Base-by-base conservation (phyloP, 1,139 yeast genomes). In the Candida albicans region DNA sequence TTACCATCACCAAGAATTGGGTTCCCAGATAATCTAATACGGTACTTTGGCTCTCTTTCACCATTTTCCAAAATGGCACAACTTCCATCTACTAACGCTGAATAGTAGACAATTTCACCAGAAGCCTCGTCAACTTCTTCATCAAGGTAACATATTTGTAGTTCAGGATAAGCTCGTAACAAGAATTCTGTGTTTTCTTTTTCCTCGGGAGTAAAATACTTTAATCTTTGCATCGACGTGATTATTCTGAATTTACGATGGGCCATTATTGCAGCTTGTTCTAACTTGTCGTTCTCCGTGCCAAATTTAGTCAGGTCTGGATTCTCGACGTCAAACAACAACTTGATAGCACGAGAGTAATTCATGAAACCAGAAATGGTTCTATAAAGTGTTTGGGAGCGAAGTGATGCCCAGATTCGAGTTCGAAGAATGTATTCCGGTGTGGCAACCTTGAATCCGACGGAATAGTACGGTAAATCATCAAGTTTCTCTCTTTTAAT, bases 301-400 rank as follows among this genome's bases (percentile, higher is more conserved):
- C 52, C 53, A 42, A 54, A 58, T 8, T 50, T 49, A 10, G 55
- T 57, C 27, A 47, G 33, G 24, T 50, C 51, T 8, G 58, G 56
- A 40, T 58, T 67, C 48, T 78, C 83, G 12, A 75, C 67, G 37
- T 75, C 76, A 54, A 64, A 71, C 22, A 78, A 55, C 9, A 77
- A 57, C 47, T 77, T 78, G 3, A 78, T 68, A 0, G 82, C 82
- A 14, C 77, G 59, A 8, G 79, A 70, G 52, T 78, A 78, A 52
- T 78, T 77, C 82, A 77, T 77, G 50, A 79, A 79, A 1, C 83
- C 83, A 1, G 81, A 68, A 13, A 79, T 67, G 1, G 83, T 79
- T 41, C 83, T 64, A 50, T 73, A 78, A 18, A 78, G 60, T 0
- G 84, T 79, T 54, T 79, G 84, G 2, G 80, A 68, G 52, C 83